Percentiles rank a stretch among this genome's conserved stretches.
phyloP scores from a whole-genome alignment of 805 yeast species.

The Candida ortonii region DNA sequence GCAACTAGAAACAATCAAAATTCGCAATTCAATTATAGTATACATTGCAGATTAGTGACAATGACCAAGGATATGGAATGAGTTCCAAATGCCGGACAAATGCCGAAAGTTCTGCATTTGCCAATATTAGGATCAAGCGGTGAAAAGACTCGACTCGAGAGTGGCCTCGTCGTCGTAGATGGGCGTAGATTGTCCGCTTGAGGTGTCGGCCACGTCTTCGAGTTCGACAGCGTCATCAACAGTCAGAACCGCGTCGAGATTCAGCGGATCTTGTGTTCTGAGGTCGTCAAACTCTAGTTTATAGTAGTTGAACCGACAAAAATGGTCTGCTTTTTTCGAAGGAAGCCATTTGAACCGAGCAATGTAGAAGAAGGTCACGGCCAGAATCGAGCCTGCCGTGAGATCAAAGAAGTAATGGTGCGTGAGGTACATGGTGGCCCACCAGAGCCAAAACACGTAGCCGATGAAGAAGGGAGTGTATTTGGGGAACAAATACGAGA shows the following conservation, averaged over 20 bases:
- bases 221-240: conserved; percentile 15
- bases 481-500: conserved; percentile 76
- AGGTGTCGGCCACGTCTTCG: conserved; percentile 17
- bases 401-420: conserved; percentile 93
- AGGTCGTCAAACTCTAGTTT: conserved; percentile 36
- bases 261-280: conserved; percentile 34
- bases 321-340: conserved; percentile 44
- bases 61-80: background rate
- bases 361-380: conserved; percentile 64
- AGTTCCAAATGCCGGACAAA: background rate
- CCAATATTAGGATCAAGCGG: conserved; percentile 11
- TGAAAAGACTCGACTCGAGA: conserved; percentile 17
- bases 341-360: conserved; percentile 71
- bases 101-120: background rate
- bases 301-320: conserved; percentile 70
- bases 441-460: conserved; percentile 93
- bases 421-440: conserved; percentile 97
- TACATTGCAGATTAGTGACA: too few species aligned
- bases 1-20: too few species aligned
- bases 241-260: conserved; percentile 10
- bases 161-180: conserved; percentile 21
- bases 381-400: conserved; percentile 80
- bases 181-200: conserved; percentile 23
- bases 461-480: conserved; percentile 58
- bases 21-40: too few species aligned